A percentile compares a stretch with the other conserved stretches of the same genome.
Evolutionary conservation across 2,329 filamentous ascomycete species (phyloP).

Genomic region (Myriosclerotinia scirpicola): DNA sequence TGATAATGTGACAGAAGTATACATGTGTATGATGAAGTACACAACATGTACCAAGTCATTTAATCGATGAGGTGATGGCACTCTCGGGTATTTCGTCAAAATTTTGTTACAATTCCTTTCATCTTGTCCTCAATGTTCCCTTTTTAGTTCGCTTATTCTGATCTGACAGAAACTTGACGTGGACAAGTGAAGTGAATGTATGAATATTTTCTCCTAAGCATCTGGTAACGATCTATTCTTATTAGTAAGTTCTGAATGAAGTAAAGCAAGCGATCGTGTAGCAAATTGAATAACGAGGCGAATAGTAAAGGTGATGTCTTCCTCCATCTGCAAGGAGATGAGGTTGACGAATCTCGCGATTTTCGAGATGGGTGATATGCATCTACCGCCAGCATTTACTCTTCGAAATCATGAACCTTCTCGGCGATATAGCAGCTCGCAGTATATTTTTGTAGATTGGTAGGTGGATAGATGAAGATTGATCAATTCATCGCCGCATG

Average conservation of each 20-base stretch:
- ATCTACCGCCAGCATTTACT: background rate
- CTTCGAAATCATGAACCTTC: background rate
- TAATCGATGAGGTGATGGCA: background rate
- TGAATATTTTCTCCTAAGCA: background rate
- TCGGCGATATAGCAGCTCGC: too few relatives aligned
- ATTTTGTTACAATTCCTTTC: background rate
- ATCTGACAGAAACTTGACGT: too few relatives aligned
- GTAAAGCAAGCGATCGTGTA: background rate
- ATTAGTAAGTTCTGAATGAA: background rate
- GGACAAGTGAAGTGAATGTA: too few relatives aligned
- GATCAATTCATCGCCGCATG: background rate
- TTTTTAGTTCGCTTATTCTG: background rate
- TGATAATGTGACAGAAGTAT: background rate
- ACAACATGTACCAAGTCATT: background rate
- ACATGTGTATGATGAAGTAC: background rate
- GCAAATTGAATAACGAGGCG: background rate
- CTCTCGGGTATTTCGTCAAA: background rate
- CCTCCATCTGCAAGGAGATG: background rate
- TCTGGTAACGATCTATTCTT: too few relatives aligned
- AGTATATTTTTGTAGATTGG: background rate
- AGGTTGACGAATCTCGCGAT: background rate
- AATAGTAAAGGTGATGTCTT: background rate
- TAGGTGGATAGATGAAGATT: background rate
- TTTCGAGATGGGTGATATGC: background rate
- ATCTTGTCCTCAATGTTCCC: background rate